Evolutionary conservation across 495 filamentous ascomycete species (phyloP).

Genomic region (Copromyces sp.): DNA sequence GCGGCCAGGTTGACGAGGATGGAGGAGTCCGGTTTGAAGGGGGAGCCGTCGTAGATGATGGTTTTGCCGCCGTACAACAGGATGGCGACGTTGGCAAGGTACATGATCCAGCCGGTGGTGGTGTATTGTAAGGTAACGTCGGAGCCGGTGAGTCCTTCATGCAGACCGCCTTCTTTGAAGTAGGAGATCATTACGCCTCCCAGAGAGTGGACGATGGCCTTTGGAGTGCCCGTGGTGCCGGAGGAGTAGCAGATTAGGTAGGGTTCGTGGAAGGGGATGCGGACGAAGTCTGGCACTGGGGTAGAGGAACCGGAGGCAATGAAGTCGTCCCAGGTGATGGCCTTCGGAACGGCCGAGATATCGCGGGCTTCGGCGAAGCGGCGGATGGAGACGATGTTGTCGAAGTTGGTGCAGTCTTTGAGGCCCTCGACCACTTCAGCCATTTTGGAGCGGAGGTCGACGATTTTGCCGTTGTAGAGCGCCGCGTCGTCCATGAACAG

Average conservation of each 20-base stretch:
- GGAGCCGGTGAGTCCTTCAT: slow-evolving; percentile 40
- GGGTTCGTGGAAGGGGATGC: slow-evolving; percentile 55
- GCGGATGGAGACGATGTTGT: slow-evolving; percentile 54
- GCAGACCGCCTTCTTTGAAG: slow-evolving; percentile 52
- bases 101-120: slow-evolving; percentile 82
- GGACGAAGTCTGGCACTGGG: slow-evolving; percentile 41
- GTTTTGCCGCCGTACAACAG: slow-evolving; percentile 47
- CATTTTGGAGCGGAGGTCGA: slow-evolving; percentile 66
- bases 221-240: slow-evolving; percentile 64
- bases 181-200: slow-evolving; percentile 51
- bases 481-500: slow-evolving; percentile 72
- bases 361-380: slow-evolving; percentile 53
- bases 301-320: slow-evolving; percentile 29
- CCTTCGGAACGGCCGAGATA: slow-evolving; percentile 42
- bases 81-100: slow-evolving; percentile 44
- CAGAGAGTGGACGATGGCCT: slow-evolving; percentile 63
- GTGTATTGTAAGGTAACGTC: slow-evolving; percentile 48
- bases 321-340: slow-evolving; percentile 44
- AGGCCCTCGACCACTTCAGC: slow-evolving; percentile 52
- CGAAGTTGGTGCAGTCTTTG: slow-evolving; percentile 45
- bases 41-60: slow-evolving; percentile 68
- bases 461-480: slow-evolving; percentile 66
- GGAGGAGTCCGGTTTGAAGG: slow-evolving; percentile 54
- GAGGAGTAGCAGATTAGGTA: slow-evolving; percentile 63
- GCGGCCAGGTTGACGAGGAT: slow-evolving; percentile 50